Conservation (phyloP, 108 stramenopile genomes). For the Fistulifera pelliculosa region DNA sequence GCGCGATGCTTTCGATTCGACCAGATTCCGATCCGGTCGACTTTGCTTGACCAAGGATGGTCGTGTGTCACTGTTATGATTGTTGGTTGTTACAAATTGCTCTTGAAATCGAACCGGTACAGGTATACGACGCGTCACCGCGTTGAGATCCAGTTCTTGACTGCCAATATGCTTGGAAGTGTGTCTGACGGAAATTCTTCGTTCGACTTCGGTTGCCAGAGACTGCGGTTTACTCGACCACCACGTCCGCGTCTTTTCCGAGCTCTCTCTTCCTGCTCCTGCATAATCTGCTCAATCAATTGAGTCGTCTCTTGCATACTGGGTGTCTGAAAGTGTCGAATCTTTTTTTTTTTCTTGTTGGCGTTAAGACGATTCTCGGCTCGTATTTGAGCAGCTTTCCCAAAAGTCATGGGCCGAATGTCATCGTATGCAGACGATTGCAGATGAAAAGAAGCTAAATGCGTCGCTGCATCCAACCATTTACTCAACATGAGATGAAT, state of each 20-base stretch:
- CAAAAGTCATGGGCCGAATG: slow-evolving; percentile 46
- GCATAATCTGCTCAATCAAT: not conserved
- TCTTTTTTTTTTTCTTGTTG: too few species aligned
- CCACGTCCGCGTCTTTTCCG: not conserved
- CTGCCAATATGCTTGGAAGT: too few species aligned
- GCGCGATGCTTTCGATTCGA: not conserved
- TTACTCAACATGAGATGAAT: slow-evolving; percentile 64
- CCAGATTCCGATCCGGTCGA: not conserved
- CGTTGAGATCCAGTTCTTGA: not conserved
- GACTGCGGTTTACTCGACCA: not conserved
- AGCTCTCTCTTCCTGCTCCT: slow-evolving; percentile 5
- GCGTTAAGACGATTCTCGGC: not conserved
- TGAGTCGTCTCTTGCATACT: not conserved
- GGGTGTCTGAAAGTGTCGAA: too few species aligned
- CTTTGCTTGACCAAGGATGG: not conserved
- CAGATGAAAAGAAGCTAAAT: slow-evolving; percentile 59
- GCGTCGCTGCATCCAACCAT: slow-evolving; percentile 57
- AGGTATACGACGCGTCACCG: not conserved
- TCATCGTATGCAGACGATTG: slow-evolving; percentile 42
- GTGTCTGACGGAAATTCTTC: too few species aligned
- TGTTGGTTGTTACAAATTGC: not conserved
- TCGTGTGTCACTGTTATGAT: slow-evolving; percentile 1
- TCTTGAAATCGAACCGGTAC: slow-evolving; percentile 1
- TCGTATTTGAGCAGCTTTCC: slow-evolving; percentile 38
- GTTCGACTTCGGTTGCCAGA: not conserved